These are phyloP conservation scores for Trametes maxima DNA, from an alignment of 768 basidiomycete genomes.

Conservation along the genomic window DNA sequence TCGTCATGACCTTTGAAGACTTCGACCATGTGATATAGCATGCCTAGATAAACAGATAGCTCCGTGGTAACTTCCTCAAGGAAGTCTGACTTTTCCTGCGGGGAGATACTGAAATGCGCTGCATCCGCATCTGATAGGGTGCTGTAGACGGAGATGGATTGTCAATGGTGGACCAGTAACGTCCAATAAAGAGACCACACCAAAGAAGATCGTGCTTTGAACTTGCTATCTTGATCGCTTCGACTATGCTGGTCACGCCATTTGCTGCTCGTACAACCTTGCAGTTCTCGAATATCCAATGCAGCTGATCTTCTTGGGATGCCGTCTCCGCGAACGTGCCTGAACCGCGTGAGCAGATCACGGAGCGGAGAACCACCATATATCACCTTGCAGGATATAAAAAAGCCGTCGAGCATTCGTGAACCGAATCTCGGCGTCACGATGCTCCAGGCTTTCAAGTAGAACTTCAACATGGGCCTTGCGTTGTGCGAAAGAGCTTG, in stretches of 20 bases:
- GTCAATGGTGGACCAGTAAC: neutral
- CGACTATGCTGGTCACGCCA: conserved; percentile 79
- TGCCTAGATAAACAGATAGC: conserved; percentile 89
- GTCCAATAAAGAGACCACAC: conserved; percentile 40
- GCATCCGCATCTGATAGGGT: conserved; percentile 76
- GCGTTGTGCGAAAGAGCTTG: conserved; percentile 59
- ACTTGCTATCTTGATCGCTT: conserved; percentile 88
- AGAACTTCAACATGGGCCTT: conserved; percentile 77
- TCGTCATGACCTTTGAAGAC: conserved; percentile 91
- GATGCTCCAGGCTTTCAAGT: conserved; percentile 86
- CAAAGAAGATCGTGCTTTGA: conserved; percentile 84
- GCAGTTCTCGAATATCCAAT: conserved; percentile 95
- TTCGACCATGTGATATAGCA: conserved; percentile 95
- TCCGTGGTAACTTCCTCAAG: conserved; percentile 92
- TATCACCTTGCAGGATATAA: conserved; percentile 88
- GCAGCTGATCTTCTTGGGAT: conserved; percentile 92
- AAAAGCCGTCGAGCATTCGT: conserved; percentile 84
- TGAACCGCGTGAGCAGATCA: conserved; percentile 34
- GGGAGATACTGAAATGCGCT: conserved; percentile 67
- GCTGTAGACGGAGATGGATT: conserved; percentile 41
- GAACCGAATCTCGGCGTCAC: conserved; percentile 82
- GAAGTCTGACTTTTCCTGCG: conserved; percentile 72
- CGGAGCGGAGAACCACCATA: neutral
- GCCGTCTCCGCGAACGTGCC: conserved; percentile 90
- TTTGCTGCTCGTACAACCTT: conserved; percentile 82